These are phyloP conservation scores for Irpex lacteus DNA, from an alignment of 1,284 basidiomycete genomes.

Conservation along the genomic window DNA sequence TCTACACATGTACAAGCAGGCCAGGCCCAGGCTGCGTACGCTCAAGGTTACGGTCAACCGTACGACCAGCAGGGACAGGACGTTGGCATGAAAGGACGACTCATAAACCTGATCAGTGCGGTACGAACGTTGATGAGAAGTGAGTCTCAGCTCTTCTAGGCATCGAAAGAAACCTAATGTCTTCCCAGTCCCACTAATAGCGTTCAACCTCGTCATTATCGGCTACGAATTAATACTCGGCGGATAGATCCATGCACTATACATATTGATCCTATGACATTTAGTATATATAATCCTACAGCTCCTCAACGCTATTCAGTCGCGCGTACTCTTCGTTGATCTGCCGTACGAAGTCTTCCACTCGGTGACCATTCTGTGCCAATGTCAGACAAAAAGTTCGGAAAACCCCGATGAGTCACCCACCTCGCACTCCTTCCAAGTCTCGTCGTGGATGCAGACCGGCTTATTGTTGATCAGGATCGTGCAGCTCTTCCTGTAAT, in stretches of 20 bases:
- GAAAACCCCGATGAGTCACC: constrained; percentile 25
- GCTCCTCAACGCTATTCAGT: constrained; percentile 42
- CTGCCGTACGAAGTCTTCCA: constrained; percentile 73
- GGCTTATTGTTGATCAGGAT: constrained; percentile 68
- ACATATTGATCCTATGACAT: neutral
- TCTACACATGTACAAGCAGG: constrained; percentile 55
- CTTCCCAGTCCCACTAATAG: constrained; percentile 80
- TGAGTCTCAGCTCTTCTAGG: constrained; percentile 40
- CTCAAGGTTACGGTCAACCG: constrained; percentile 65
- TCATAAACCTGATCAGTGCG: constrained; percentile 91
- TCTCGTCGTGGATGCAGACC: constrained; percentile 75
- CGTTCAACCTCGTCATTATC: constrained; percentile 79
- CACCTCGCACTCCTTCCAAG: constrained; percentile 85
- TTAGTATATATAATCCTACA: neutral
- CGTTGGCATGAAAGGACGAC: constrained; percentile 76
- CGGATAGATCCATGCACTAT: constrained; percentile 22
- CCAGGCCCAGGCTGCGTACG: constrained; percentile 46
- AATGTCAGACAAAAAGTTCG: constrained; percentile 2
- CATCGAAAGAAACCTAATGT: constrained; percentile 2
- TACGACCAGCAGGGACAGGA: constrained; percentile 70
- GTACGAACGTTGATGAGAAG: constrained; percentile 95
- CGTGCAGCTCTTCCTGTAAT: constrained; percentile 76
- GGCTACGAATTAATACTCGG: constrained; percentile 78
- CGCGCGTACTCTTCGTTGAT: constrained; percentile 74
- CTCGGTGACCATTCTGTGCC: constrained; percentile 68